Conservation (phyloP, 495 filamentous ascomycete genomes). For the Podospora sp. region DNA sequence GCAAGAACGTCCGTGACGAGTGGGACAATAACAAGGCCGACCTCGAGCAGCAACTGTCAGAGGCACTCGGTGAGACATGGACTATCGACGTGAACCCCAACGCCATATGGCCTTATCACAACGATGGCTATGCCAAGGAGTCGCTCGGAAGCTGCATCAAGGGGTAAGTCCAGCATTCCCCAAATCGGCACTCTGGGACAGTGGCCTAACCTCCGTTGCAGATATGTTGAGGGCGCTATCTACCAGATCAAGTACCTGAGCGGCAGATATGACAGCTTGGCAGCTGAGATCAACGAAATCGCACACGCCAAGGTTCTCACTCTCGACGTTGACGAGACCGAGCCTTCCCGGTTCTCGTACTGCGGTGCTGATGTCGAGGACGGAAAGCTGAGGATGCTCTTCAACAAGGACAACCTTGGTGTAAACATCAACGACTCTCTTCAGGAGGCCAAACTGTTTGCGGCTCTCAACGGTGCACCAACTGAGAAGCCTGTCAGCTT, state of each 20-base stretch:
- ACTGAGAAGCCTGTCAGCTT: slow-evolving; percentile 45
- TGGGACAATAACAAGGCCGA: slow-evolving; percentile 52
- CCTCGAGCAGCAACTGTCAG: slow-evolving; percentile 46
- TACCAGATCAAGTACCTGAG: slow-evolving; percentile 44
- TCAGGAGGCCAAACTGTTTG: slow-evolving; percentile 38
- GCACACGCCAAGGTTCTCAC: slow-evolving; percentile 47
- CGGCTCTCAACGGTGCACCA: slow-evolving; percentile 49
- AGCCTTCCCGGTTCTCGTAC: slow-evolving; percentile 42
- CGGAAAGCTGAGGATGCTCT: slow-evolving; percentile 52
- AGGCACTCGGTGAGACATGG: slow-evolving; percentile 49
- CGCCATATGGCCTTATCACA: slow-evolving; percentile 52
- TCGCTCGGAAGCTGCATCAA: slow-evolving; percentile 49
- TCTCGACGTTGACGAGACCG: slow-evolving; percentile 48
- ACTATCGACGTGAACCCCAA: slow-evolving; percentile 51
- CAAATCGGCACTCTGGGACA: too few species aligned
- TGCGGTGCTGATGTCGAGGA: slow-evolving; percentile 49
- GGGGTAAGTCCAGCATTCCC: slow-evolving; percentile 34
- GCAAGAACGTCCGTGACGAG: slow-evolving; percentile 57
- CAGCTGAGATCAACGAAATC: slow-evolving; percentile 53
- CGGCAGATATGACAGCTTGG: slow-evolving; percentile 36
- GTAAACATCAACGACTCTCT: slow-evolving; percentile 46
- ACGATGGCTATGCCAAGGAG: slow-evolving; percentile 50
- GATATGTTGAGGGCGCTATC: slow-evolving; percentile 49
- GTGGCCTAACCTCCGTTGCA: slow-evolving; percentile 14
- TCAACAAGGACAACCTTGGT: slow-evolving; percentile 46